These are phyloP conservation scores for Amanita inopinata DNA, from an alignment of 768 basidiomycete species.

Conservation along the genomic window DNA sequence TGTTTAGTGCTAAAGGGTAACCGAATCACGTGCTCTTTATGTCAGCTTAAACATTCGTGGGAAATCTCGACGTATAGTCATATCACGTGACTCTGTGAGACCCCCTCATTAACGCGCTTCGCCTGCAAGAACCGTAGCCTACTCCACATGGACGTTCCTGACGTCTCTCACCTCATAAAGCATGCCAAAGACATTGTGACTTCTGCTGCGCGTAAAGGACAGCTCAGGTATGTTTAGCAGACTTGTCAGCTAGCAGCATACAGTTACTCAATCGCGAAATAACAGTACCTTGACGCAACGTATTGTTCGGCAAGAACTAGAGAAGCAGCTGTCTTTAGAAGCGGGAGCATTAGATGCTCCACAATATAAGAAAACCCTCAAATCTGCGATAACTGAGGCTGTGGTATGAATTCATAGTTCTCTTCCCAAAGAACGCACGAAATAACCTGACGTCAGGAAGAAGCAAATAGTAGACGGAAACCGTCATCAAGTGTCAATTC, in stretches of 20 bases:
- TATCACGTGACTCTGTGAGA: not conserved
- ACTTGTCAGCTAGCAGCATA: not conserved
- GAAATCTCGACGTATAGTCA: not conserved
- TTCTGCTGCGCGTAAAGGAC: slow-evolving; percentile 17
- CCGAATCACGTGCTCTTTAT: slow-evolving; percentile 5
- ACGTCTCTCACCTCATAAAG: slow-evolving; percentile 21
- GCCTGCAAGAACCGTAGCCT: not conserved
- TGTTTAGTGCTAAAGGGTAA: not conserved
- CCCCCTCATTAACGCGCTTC: not conserved
- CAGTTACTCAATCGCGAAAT: not conserved
- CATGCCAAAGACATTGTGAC: slow-evolving; percentile 24
- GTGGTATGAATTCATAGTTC: slow-evolving; percentile 20
- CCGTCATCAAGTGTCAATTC: not conserved
- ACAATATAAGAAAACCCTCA: slow-evolving; percentile 39
- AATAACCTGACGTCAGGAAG: slow-evolving; percentile 9
- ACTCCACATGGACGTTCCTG: slow-evolving; percentile 18
- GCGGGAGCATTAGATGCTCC: slow-evolving; percentile 31
- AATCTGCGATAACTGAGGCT: slow-evolving; percentile 28
- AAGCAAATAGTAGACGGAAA: slow-evolving; percentile 5
- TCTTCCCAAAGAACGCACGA: slow-evolving; percentile 7
- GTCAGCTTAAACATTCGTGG: no score
- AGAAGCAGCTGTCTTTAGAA: slow-evolving; percentile 34
- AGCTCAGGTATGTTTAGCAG: slow-evolving; percentile 19
- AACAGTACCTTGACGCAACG: slow-evolving; percentile 38
- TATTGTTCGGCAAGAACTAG: slow-evolving; percentile 40